phyloP scores from a whole-genome alignment of 2,329 filamentous ascomycete species.

The Trichoderma endophyticum region DNA sequence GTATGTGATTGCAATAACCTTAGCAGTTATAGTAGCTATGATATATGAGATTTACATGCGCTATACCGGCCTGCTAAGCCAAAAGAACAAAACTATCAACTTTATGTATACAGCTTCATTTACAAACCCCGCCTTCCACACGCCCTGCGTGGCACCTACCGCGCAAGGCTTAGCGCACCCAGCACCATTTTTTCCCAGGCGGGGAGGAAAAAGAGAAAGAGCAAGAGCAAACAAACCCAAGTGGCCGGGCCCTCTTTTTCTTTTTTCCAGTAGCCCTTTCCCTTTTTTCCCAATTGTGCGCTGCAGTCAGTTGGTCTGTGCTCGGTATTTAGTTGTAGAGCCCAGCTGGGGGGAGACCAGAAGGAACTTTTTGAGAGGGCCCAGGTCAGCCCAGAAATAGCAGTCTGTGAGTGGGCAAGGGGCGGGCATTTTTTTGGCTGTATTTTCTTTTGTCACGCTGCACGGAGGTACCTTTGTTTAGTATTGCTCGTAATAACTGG shows the following conservation, averaged over 20 bases:
- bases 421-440: background rate
- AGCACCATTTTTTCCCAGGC: background rate
- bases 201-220: background rate
- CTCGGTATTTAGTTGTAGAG: background rate
- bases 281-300: background rate
- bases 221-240: background rate
- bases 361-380: constrained; percentile 9
- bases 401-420: background rate
- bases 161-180: constrained; percentile 23
- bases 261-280: background rate
- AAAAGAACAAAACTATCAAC: background rate
- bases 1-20: background rate
- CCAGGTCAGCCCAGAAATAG: background rate
- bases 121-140: constrained; percentile 12
- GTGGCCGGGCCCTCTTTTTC: background rate
- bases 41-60: background rate
- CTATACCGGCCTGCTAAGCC: background rate
- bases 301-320: background rate
- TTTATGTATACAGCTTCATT: background rate
- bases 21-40: background rate
- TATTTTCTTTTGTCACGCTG: background rate
- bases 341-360: background rate
- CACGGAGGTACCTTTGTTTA: background rate
- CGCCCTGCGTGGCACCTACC: constrained; percentile 24
- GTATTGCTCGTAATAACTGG: background rate